Evolutionary conservation across 495 filamentous ascomycete species (phyloP), one percentile per base, ranked within the genome.

Genomic region (Cairneyella variabilis): DNA sequence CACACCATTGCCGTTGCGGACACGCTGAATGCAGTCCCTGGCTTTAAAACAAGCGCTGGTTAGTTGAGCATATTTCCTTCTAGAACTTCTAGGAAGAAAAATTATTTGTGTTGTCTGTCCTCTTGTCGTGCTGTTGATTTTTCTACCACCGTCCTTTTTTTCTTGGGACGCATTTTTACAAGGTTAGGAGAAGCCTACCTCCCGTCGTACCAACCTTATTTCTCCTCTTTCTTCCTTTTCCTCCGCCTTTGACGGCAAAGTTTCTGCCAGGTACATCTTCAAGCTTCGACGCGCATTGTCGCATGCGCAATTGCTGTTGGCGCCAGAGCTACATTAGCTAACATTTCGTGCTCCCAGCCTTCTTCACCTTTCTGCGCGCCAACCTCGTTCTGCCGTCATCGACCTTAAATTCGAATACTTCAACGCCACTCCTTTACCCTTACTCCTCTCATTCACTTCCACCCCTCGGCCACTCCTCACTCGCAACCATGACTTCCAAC

Each of bases 281-380:
- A 32, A n/a, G n/a, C n/a, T n/a, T n/a, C n/a, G n/a, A n/a, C n/a
- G n/a, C n/a, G n/a, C n/a, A n/a, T n/a, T n/a, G n/a, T n/a, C n/a
- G n/a, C n/a, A n/a, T n/a, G n/a, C n/a, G n/a, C n/a, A n/a, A n/a
- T n/a, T n/a, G n/a, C n/a, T n/a, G n/a, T n/a, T n/a, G n/a, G n/a
- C n/a, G n/a, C n/a, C n/a, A n/a, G n/a, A n/a, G n/a, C 3, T 22
- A 5, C 25, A 22, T 9, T 6, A 47, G 26, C 44, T 47, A 47
- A 47, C 44, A 7, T 36, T 16, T 32, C n/a, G 25, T 44, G 36
- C 25, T 18, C 34, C 17, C 48, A 80, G 77, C 77, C 36, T 80
- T 80, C 66, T 78, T 80, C 61, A 71, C 71, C 51, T 79, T 78
- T 62, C 68, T 80, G 21, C 72, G 76, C 41, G 77, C 76, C 48